Conservation (phyloP, 148 eudicot genomes). For the Rhododendron ovatum region DNA sequence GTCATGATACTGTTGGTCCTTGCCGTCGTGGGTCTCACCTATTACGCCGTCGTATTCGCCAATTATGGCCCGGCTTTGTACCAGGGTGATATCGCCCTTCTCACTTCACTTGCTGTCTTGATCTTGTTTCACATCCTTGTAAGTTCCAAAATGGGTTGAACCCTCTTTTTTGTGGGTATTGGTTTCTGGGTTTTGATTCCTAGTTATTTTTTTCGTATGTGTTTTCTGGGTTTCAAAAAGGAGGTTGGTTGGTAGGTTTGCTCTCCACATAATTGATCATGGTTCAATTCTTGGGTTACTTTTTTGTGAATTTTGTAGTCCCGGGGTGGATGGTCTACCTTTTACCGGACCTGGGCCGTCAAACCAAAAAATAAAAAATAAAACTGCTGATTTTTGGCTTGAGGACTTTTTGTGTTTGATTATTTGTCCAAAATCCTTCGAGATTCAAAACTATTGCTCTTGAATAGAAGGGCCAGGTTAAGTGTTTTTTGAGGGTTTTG, state of each 20-base stretch:
- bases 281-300: background rate
- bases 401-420: background rate
- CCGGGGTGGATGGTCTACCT: background rate
- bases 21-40: conserved; percentile 82
- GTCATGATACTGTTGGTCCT: conserved; percentile 88
- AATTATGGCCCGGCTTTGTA: conserved; percentile 63
- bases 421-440: background rate
- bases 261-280: background rate
- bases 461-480: background rate
- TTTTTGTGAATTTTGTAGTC: no score
- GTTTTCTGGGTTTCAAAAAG: background rate
- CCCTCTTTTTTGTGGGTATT: background rate
- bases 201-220: background rate
- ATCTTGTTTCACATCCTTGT: conserved; percentile 66
- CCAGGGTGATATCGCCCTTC: conserved; percentile 56
- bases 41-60: conserved; percentile 80
- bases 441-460: background rate
- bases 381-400: background rate
- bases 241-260: background rate
- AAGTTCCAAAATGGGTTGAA: conserved; percentile 6
- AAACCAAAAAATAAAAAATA: no score
- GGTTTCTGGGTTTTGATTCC: background rate
- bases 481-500: background rate
- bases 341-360: no score
- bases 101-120: conserved; percentile 63